These are phyloP conservation scores for Fistulifera pelliculosa DNA, from an alignment of 108 stramenopile genomes.

Conservation along the genomic window DNA sequence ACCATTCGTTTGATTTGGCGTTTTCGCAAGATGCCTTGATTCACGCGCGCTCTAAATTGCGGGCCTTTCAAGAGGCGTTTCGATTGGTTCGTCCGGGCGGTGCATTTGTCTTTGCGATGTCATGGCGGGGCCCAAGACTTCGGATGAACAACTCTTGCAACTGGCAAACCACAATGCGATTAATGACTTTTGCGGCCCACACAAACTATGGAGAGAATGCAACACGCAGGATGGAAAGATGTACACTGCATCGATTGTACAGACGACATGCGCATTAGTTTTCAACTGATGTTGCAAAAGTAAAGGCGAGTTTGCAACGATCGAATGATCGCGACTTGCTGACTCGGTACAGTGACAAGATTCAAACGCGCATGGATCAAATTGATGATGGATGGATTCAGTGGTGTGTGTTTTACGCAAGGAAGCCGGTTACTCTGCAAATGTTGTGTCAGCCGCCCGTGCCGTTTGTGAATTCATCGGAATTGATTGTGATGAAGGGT, in stretches of 20 bases:
- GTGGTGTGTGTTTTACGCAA: constrained; percentile 46
- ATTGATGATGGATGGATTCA: constrained; percentile 49
- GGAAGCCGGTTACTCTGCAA: constrained; percentile 21
- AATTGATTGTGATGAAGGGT: background rate
- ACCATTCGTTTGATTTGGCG: constrained; percentile 31
- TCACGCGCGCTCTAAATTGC: constrained; percentile 32
- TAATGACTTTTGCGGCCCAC: constrained; percentile 41
- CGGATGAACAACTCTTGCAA: constrained; percentile 23
- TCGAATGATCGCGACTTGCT: constrained; percentile 19
- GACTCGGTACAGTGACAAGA: constrained; percentile 27
- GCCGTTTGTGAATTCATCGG: background rate
- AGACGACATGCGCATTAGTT: constrained; percentile 34
- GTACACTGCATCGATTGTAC: constrained; percentile 42
- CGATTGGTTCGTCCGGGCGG: constrained; percentile 47
- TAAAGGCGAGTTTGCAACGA: constrained; percentile 25
- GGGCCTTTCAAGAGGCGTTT: constrained; percentile 38
- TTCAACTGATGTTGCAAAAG: constrained; percentile 44
- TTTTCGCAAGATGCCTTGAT: constrained; percentile 58
- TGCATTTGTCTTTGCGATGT: constrained; percentile 45
- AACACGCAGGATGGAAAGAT: constrained; percentile 34
- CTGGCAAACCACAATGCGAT: constrained; percentile 39
- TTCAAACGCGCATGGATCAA: constrained; percentile 36
- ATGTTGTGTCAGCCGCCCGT: background rate
- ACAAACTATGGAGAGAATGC: constrained; percentile 23
- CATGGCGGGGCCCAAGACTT: constrained; percentile 31